Evolutionary conservation across 257 asterid species (phyloP).

Genomic region (Lithospermum erythrorhizon): DNA sequence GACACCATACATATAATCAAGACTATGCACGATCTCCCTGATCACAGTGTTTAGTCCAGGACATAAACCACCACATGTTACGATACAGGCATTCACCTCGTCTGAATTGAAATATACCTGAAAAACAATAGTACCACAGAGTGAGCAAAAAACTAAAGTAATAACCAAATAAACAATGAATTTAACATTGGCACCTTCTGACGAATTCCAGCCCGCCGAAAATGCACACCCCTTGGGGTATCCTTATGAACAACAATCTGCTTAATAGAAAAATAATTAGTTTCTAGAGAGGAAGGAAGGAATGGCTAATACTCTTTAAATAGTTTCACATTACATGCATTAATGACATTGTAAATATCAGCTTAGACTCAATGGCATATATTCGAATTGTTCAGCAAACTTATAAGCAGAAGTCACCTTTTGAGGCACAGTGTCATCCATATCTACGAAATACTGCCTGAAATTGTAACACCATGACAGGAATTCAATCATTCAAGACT

Average conservation of each 20-base stretch:
- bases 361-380: neutral
- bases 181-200: slow-evolving; percentile 44
- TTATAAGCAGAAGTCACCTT: slow-evolving; percentile 23
- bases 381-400: slow-evolving; percentile 8
- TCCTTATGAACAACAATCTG: slow-evolving; percentile 91
- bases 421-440: slow-evolving; percentile 44
- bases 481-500: slow-evolving; percentile 2
- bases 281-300: slow-evolving; percentile 1
- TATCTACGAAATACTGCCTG: slow-evolving; percentile 47
- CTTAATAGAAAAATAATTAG: slow-evolving; percentile 3
- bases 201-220: slow-evolving; percentile 98
- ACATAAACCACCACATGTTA: slow-evolving; percentile 98
- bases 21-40: slow-evolving; percentile 85
- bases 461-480: slow-evolving; percentile 3
- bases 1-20: slow-evolving; percentile 91
- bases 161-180: neutral
- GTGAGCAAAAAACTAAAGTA: slow-evolving; percentile 2
- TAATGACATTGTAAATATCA: no score
- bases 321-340: no score
- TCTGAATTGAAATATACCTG: slow-evolving; percentile 87
- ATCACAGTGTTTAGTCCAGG: slow-evolving; percentile 97
- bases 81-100: slow-evolving; percentile 89
- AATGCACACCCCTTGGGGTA: slow-evolving; percentile 88
- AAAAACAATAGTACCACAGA: slow-evolving; percentile 3
- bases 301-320: no score